A percentile compares a stretch with the other conserved stretches of the same genome.
phyloP scores from a whole-genome alignment of 306 rosid species.

The Vachellia collinsii region DNA sequence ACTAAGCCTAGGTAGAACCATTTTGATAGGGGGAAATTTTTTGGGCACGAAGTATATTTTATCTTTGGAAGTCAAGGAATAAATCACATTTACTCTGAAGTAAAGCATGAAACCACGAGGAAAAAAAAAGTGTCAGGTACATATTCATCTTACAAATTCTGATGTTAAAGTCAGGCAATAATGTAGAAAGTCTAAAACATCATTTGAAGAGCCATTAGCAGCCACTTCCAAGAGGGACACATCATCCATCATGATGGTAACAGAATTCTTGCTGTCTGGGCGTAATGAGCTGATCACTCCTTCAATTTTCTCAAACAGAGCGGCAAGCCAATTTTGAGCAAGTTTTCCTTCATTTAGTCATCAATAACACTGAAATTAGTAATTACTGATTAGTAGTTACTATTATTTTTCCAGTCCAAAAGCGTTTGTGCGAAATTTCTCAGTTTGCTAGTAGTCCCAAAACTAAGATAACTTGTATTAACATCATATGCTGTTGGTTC shows the following conservation, averaged over 20 bases:
- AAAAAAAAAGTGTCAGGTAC: background rate
- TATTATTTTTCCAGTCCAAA: constrained; percentile 19
- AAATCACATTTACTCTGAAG: background rate
- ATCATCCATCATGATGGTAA: constrained; percentile 78
- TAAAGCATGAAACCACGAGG: constrained; percentile 3
- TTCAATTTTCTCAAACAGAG: constrained; percentile 68
- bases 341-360: constrained; percentile 56
- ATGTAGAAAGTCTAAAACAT: constrained; percentile 84
- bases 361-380: constrained; percentile 32
- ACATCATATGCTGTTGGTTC: constrained; percentile 15
- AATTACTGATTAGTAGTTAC: background rate
- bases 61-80: background rate
- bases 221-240: constrained; percentile 82
- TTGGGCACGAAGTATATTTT: background rate
- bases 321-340: constrained; percentile 54
- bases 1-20: background rate
- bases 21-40: background rate
- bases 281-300: constrained; percentile 51
- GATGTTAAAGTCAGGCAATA: constrained; percentile 80
- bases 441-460: background rate
- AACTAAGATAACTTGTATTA: background rate
- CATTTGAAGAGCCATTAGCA: constrained; percentile 75
- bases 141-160: constrained; percentile 62
- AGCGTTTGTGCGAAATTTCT: constrained; percentile 19
- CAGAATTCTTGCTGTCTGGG: constrained; percentile 51